Base-by-base conservation (phyloP, 306 rosid species). In the Quercus aquifolioides region DNA sequence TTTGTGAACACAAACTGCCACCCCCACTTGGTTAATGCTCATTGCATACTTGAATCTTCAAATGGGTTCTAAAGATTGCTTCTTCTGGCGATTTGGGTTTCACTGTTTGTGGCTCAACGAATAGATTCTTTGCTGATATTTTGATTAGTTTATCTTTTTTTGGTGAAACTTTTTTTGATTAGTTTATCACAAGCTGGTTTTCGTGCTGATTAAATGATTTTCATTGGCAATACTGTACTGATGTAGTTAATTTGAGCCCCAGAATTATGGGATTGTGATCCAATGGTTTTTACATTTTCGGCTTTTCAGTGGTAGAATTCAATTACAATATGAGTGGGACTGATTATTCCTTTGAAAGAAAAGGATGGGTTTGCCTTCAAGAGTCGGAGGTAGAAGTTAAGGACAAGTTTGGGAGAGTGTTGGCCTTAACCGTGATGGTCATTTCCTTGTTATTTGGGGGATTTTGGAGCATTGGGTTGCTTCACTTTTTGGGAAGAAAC, bases 51-150 rank as follows among this genome's bases (percentile, higher is more conserved):
- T 19, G 89, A 88, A 21, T 64, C 85, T 57, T 60, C 71, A 13
- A 25, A 52, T 43, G 84, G 82, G 5, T 52, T 33, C 74, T 21
- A 81, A 12, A 85, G 68, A 71, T 80, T 57, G n/a, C 71, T 43
- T 86, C 92, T 11, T 89, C 85, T 33, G 90, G 92, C 25, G 92
- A 89, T 77, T 74, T 89, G 78, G 89, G 90, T 3, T 89, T 82
- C 85, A 14, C 23, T 8, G 83, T 86, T 10, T 86, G 88, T 65
- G 92, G 90, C 43, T 25, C 81, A 15, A 9, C n/a, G 8, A 88
- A 90, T 49, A 79, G 85, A 35, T 55, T 52, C 55, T n/a, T 81
- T 1, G 90, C 86, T 3, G 90, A 86, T 72, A 49, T 75, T 12
- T 79, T 89, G 38, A 78, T 89, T 5, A 28, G 30, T 28, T 28